Evolutionary conservation across 2,329 filamentous ascomycete species (phyloP), one percentile per base, ranked within the genome.

Genomic region (Fonsecaea erecta): DNA sequence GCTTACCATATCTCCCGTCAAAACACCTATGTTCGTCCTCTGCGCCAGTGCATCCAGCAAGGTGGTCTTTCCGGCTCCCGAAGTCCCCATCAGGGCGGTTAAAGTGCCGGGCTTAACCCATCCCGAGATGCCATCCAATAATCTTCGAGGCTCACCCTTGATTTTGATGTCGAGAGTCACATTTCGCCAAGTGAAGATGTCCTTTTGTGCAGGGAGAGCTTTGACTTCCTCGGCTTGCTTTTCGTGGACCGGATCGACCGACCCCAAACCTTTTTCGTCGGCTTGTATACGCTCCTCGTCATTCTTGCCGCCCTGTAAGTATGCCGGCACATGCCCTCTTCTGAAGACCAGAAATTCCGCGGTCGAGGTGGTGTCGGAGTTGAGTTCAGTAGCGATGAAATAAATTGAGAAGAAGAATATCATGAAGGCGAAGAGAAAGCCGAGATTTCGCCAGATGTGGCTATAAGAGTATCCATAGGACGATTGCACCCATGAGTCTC

Each of bases 331-430:
- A 74, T 89, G 81, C 18, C 89, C 88, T 61, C 88, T 85, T 66
- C 87, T 88, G 81, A 92, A 93, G 26, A 92, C 84, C 11, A 93
- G 79, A 16, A 92, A 88, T 73, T 93, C 90, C 59, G 90, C 90
- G 81, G 90, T 92, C 37, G 88, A 91, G 75, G 89, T 89, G 76
- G 87, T 85, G 21, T 89, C 87, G 2, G 82, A 80, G 61, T 83
- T 80, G 34, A 86, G 82, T 75, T 92, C 89, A 6, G 88, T 86
- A 0, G 85, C 81, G 24, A 86, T 62, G 69, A 93, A 83, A 77
- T 92, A 90, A 11, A 81, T 81, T 48, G 77, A 57, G 26, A 87
- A 84, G 77, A 91, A 91, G 74, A 88, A 84, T 18, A 86, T 7
- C 72, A 85, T 84, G 73, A 90, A 90, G 9, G 76, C 88, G 55